Conservation (phyloP, 805 yeast species). For the Metschnikowia borealis region DNA sequence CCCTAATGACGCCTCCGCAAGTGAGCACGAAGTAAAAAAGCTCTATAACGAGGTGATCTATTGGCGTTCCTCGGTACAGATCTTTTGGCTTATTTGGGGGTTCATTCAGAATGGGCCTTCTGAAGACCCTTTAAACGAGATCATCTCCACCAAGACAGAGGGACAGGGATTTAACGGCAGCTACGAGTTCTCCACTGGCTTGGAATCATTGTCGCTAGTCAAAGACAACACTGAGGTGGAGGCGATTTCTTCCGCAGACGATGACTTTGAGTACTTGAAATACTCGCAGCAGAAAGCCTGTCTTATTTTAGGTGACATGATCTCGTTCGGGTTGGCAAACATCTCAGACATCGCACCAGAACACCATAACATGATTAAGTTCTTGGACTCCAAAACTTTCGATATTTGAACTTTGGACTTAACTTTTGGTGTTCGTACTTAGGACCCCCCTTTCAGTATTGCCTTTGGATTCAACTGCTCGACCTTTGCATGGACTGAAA, state of each 20-base stretch:
- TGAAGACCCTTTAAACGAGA: slow-evolving; percentile 14
- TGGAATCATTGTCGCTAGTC: slow-evolving; percentile 37
- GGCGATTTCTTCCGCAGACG: slow-evolving; percentile 42
- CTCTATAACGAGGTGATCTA: slow-evolving; percentile 60
- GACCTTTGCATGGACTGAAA: neutral
- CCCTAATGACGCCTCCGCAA: slow-evolving; percentile 17
- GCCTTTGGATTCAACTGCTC: too few relatives aligned
- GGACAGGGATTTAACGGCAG: slow-evolving; percentile 39
- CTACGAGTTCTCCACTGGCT: slow-evolving; percentile 44
- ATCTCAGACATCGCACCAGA: slow-evolving; percentile 26
- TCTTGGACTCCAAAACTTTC: slow-evolving; percentile 29
- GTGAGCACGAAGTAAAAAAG: slow-evolving; percentile 41
- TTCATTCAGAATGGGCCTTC: slow-evolving; percentile 66
- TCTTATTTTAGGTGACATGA: slow-evolving; percentile 69
- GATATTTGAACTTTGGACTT: slow-evolving; percentile 5
- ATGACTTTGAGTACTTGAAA: slow-evolving; percentile 71
- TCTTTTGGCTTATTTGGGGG: slow-evolving; percentile 92
- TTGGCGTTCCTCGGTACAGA: slow-evolving; percentile 80
- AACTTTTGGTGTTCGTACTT: too few relatives aligned
- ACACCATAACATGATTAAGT: slow-evolving; percentile 31
- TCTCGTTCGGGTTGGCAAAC: slow-evolving; percentile 51
- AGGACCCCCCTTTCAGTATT: too few relatives aligned
- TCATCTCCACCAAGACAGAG: slow-evolving; percentile 19
- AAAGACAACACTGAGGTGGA: slow-evolving; percentile 28
- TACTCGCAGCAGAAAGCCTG: slow-evolving; percentile 75